Evolutionary conservation across 192 early-diverging fungal genomes (phyloP).

Genomic region (Umbelopsis isabellina): DNA sequence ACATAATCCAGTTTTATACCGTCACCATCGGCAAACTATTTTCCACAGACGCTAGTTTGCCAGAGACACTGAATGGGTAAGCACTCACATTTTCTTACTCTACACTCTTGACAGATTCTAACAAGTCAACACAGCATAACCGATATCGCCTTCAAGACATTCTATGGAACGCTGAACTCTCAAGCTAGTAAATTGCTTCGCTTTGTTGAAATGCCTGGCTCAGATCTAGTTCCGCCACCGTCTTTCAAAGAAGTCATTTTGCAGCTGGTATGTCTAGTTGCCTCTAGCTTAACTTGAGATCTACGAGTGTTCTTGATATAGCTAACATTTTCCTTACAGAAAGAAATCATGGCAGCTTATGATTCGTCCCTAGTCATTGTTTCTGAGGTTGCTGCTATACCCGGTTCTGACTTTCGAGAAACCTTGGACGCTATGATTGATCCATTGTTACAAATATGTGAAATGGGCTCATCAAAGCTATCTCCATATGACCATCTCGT

Average conservation of each 20-base stretch:
- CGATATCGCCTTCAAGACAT: slow-evolving; percentile 54
- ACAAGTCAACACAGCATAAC: slow-evolving; percentile 42
- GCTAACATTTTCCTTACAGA: slow-evolving; percentile 40
- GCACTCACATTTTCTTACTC: slow-evolving; percentile 20
- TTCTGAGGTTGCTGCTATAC: slow-evolving; percentile 31
- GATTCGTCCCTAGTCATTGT: slow-evolving; percentile 67
- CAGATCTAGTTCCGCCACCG: slow-evolving; percentile 64
- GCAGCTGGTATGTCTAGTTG: slow-evolving; percentile 59
- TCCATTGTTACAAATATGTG: slow-evolving; percentile 73
- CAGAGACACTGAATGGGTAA: slow-evolving; percentile 60
- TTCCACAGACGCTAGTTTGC: slow-evolving; percentile 53
- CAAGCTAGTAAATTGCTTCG: slow-evolving; percentile 54
- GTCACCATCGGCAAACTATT: slow-evolving; percentile 66
- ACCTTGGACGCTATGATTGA: slow-evolving; percentile 72
- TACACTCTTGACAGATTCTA: not conserved
- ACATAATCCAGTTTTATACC: slow-evolving; percentile 78
- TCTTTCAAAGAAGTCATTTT: slow-evolving; percentile 67
- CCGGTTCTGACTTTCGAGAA: slow-evolving; percentile 65
- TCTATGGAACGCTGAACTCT: slow-evolving; percentile 58
- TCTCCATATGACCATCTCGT: slow-evolving; percentile 64
- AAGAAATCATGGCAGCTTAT: slow-evolving; percentile 82
- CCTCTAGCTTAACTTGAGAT: not conserved
- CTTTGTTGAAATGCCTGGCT: slow-evolving; percentile 49
- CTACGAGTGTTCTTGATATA: not conserved
- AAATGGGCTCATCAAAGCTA: slow-evolving; percentile 56